Evolutionary conservation across 192 early-diverging fungal genomes (phyloP).

Genomic region (Umbelopsis isabellina): DNA sequence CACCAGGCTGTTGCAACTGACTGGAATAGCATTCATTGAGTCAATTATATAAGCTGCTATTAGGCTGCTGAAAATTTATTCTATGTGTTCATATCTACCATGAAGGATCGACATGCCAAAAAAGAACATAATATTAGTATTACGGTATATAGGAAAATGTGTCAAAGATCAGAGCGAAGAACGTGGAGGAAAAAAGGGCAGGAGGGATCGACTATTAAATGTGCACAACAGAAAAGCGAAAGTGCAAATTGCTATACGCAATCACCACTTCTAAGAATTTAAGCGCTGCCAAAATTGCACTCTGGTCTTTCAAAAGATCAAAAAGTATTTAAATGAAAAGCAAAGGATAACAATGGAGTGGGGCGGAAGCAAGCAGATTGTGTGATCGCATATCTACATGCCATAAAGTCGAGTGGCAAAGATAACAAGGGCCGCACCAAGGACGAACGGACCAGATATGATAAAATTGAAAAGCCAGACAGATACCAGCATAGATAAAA

Average conservation of each 20-base stretch:
- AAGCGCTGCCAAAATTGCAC: background rate
- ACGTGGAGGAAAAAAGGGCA: background rate
- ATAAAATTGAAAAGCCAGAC: slow-evolving; percentile 84
- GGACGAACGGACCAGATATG: slow-evolving; percentile 70
- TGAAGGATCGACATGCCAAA: background rate
- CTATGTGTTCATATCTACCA: background rate
- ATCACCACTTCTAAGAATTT: background rate
- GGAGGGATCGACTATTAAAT: background rate
- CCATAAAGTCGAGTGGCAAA: slow-evolving; percentile 80
- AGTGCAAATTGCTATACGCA: background rate
- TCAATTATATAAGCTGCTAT: no score
- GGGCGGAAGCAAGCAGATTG: background rate
- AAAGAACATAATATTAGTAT: slow-evolving; percentile 7
- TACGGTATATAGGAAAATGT: slow-evolving; percentile 13
- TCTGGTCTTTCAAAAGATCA: no score
- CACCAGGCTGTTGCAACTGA: no score
- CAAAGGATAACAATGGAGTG: background rate
- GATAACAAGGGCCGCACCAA: slow-evolving; percentile 76
- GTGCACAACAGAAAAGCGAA: background rate
- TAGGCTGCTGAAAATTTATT: background rate
- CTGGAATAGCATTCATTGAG: no score
- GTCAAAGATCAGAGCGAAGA: background rate
- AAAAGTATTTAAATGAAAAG: no score
- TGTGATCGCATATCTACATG: slow-evolving; percentile 15
- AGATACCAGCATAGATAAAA: slow-evolving; percentile 85